Evolutionary conservation across 1,284 basidiomycete species (phyloP), one percentile per base, ranked within the genome.

Genomic region (Anthracocystis walkeri): DNA sequence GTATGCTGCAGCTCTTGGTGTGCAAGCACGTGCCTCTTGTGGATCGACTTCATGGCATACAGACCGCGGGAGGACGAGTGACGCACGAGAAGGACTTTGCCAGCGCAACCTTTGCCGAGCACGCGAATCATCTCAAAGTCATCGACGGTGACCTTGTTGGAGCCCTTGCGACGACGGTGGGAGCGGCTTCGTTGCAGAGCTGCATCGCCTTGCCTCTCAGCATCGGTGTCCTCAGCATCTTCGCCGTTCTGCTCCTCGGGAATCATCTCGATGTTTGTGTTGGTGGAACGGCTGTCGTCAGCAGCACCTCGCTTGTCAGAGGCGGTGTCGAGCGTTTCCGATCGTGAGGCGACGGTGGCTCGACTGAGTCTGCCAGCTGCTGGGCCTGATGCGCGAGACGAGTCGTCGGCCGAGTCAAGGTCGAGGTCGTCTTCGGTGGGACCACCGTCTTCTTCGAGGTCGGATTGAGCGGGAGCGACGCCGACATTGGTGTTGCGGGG

Each of bases 81-180:
- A 7, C 78, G 72, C 16, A 85, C 83, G 2, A 85, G 73, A 44
- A 84, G 81, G 20, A 85, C 83, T 42, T 84, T 84, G 12, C 83
- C 83, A 7, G 84, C 83, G 62, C 84, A 83, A 7, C 83, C 83
- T 59, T 85, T 85, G 62, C 83, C 83, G n/a, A 85, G 81, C 59
- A 85, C 81, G 62, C 83, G 80, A 48, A 85, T 77, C 74, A 82
- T 81, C 52, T 64, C 69, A 64, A 85, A 85, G 59, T 97, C 95
- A 78, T 94, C 90, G 67, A 98, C 78, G 11, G 81, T 82, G 35
- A 81, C 81, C 66, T 82, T 81, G 45, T 82, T 79, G 44, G 59
- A 60, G 35, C 61, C 57, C n/a, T 65, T 68, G 48, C 56, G 61
- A 23, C 70, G 61, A 52, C 61, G 53, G 8, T 72, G 58, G 27